A percentile compares a stretch with the other conserved stretches of the same genome.
Conservation (phyloP, 1,139 yeast species). For the Debaryomyces sp. region DNA sequence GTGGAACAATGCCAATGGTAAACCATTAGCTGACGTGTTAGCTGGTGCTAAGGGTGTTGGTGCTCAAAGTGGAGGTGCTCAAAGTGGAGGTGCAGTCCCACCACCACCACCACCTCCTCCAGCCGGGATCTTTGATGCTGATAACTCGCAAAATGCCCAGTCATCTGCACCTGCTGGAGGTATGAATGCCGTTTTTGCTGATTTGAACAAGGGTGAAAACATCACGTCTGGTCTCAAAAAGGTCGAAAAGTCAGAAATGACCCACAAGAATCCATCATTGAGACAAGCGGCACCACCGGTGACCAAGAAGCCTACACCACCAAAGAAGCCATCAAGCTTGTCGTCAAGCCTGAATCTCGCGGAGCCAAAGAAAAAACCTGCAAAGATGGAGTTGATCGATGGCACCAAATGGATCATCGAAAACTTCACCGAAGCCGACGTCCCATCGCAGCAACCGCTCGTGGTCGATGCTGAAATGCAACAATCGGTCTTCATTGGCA, state of each 20-base stretch:
- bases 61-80: constrained; percentile 27
- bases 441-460: constrained; percentile 49
- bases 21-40: constrained; percentile 44
- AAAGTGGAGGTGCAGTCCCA: constrained; percentile 27
- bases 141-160: constrained; percentile 22
- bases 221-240: constrained; percentile 87
- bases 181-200: constrained; percentile 89
- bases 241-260: constrained; percentile 92
- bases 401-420: constrained; percentile 86
- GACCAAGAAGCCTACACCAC: constrained; percentile 53
- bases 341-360: constrained; percentile 35
- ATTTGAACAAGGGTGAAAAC: constrained; percentile 79
- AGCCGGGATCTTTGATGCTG: constrained; percentile 54
- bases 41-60: constrained; percentile 23
- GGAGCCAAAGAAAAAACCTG: constrained; percentile 54
- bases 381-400: constrained; percentile 78
- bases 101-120: constrained; percentile 84
- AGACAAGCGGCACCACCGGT: constrained; percentile 49
- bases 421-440: constrained; percentile 60
- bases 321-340: constrained; percentile 71
- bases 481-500: constrained; percentile 88
- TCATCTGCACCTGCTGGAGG: constrained; percentile 48
- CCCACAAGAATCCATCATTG: constrained; percentile 88
- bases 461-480: constrained; percentile 78
- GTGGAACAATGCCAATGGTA: constrained; percentile 62